A percentile compares a stretch with the other conserved stretches of the same genome.
phyloP scores from a whole-genome alignment of 371 early-diverging fungal genomes.

The Coemansia sp. region DNA sequence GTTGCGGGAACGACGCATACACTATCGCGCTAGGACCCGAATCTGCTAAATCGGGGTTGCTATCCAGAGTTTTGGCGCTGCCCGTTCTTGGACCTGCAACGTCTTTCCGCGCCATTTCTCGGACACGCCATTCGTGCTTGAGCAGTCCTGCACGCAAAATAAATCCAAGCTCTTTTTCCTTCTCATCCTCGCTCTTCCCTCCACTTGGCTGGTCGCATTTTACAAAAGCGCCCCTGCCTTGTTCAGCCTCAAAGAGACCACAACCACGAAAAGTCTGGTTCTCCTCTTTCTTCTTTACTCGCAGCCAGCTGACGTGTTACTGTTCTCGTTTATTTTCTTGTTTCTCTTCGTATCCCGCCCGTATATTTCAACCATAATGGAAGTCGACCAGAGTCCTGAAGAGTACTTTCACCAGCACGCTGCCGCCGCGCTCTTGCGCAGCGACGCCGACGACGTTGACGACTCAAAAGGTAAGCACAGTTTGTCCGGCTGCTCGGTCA shows the following conservation, averaged over 20 bases:
- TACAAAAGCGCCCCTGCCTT: not conserved
- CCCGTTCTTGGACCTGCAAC: not conserved
- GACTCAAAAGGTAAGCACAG: constrained; percentile 36
- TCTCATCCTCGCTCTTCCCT: not conserved
- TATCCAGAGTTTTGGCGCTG: not conserved
- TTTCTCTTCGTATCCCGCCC: not conserved
- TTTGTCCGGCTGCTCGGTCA: not conserved
- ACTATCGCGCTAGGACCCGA: not conserved
- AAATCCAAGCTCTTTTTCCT: constrained; percentile 8
- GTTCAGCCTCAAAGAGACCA: constrained; percentile 4
- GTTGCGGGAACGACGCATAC: not conserved
- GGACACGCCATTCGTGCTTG: not conserved
- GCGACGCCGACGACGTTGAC: constrained; percentile 32
- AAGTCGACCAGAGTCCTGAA: constrained; percentile 46
- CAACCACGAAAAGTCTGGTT: not conserved
- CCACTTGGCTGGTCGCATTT: not conserved
- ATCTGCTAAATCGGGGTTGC: not conserved
- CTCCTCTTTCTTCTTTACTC: not conserved
- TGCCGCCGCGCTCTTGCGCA: constrained; percentile 37
- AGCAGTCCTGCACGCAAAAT: constrained; percentile 3
- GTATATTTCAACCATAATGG: constrained; percentile 15
- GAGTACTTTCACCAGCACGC: constrained; percentile 50
- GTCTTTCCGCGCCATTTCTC: constrained; percentile 5
- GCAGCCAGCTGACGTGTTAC: not conserved
- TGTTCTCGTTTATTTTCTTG: not conserved